Evolutionary conservation across 352 stramenopile species (phyloP).

Genomic region (Pythium grandisporangium): DNA sequence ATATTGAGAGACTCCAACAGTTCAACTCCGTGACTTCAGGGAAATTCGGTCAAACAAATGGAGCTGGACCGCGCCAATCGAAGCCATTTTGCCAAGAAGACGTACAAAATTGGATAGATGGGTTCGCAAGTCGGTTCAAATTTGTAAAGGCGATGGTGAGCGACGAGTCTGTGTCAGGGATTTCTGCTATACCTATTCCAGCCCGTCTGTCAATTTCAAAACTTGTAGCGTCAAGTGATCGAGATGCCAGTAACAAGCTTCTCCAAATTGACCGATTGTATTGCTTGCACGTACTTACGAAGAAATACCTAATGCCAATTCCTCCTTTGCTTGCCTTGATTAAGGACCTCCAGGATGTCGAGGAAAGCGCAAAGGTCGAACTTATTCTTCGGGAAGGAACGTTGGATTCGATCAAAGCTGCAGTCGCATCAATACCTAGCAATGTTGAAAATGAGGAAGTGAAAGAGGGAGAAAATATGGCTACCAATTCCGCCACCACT

Average conservation of each 20-base stretch:
- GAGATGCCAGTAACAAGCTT: conserved; percentile 30
- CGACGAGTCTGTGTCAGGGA: conserved; percentile 20
- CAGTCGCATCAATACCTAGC: conserved; percentile 3
- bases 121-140: conserved; percentile 23
- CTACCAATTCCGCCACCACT: too few species aligned
- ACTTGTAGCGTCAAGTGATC: conserved; percentile 16
- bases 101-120: conserved; percentile 24
- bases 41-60: too few species aligned
- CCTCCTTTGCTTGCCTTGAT: conserved; percentile 12
- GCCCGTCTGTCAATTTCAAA: not conserved
- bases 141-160: conserved; percentile 34
- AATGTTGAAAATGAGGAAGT: too few species aligned
- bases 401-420: too few species aligned
- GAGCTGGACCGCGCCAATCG: too few species aligned
- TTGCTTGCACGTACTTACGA: conserved; percentile 26
- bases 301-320: conserved; percentile 9
- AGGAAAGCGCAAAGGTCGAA: too few species aligned
- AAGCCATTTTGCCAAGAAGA: too few species aligned
- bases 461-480: too few species aligned
- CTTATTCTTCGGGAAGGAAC: too few species aligned
- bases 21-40: too few species aligned
- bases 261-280: conserved; percentile 72
- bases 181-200: conserved; percentile 18
- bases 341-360: conserved; percentile 5
- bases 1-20: too few species aligned